Evolutionary conservation across 352 stramenopile genomes (phyloP).

Genomic region (Phytophthora sansomeana): DNA sequence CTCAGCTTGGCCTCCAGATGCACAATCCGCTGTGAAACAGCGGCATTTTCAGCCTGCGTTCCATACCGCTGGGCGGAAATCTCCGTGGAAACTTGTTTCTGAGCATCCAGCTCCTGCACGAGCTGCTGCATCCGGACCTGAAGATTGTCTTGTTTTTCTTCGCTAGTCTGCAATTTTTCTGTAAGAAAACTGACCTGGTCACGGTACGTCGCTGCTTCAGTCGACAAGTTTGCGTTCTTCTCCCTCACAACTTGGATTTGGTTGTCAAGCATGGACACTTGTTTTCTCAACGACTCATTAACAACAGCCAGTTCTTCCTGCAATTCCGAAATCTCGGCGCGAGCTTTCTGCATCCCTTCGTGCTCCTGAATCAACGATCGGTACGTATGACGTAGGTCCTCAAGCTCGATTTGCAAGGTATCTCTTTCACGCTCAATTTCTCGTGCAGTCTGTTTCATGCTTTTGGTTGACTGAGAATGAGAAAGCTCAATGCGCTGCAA

Average conservation of each 20-base stretch:
- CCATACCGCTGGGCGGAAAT: constrained; percentile 84
- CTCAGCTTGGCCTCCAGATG: constrained; percentile 82
- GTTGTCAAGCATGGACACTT: constrained; percentile 65
- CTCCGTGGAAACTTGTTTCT: constrained; percentile 77
- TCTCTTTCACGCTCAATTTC: constrained; percentile 76
- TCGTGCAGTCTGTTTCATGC: constrained; percentile 63
- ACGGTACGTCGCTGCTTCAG: constrained; percentile 67
- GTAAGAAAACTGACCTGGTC: constrained; percentile 87
- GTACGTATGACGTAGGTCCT: constrained; percentile 81
- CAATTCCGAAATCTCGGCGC: constrained; percentile 56
- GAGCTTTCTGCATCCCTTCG: constrained; percentile 70
- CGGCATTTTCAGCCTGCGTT: constrained; percentile 75
- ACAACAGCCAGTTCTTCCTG: constrained; percentile 66
- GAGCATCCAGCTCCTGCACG: constrained; percentile 59
- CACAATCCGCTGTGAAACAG: constrained; percentile 78
- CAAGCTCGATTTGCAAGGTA: constrained; percentile 74
- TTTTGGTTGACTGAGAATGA: constrained; percentile 56
- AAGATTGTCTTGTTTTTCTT: constrained; percentile 61
- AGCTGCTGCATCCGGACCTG: constrained; percentile 63
- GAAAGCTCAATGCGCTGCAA: constrained; percentile 66
- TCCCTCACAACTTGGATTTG: constrained; percentile 58
- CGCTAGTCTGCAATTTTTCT: constrained; percentile 66
- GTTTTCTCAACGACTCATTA: constrained; percentile 76
- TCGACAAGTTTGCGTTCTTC: constrained; percentile 64
- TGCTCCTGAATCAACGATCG: constrained; percentile 76